Percentiles rank a stretch among this genome's conserved stretches.
phyloP scores from a whole-genome alignment of 371 early-diverging fungal genomes.

The Dinochytrium kinnereticum region DNA sequence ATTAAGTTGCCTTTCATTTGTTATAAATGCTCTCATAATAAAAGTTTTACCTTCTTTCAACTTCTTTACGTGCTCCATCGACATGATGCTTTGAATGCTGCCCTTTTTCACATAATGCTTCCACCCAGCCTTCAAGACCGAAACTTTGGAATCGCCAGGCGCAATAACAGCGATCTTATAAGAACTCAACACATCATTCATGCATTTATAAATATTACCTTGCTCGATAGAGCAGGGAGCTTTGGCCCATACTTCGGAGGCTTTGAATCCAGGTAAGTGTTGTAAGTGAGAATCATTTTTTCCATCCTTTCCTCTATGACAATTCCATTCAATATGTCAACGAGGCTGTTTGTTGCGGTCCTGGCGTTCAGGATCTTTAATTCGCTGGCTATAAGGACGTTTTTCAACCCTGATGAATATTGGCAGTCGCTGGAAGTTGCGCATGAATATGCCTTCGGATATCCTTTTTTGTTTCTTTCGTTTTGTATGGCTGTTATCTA shows the following conservation, averaged over 20 bases:
- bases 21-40: too few species aligned
- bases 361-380: background rate
- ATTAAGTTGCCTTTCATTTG: background rate
- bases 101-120: background rate
- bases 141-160: too few species aligned
- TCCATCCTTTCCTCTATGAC: too few species aligned
- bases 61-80: background rate
- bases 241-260: too few species aligned
- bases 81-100: background rate
- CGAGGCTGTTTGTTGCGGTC: slow-evolving; percentile 6
- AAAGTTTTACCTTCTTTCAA: background rate
- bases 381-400: slow-evolving; percentile 68
- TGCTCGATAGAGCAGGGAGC: background rate
- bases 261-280: too few species aligned
- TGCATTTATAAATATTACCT: too few species aligned
- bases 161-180: too few species aligned
- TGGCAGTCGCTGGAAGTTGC: slow-evolving; percentile 92
- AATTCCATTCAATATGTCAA: too few species aligned
- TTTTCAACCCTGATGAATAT: slow-evolving; percentile 87
- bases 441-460: slow-evolving; percentile 76
- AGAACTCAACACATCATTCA: too few species aligned
- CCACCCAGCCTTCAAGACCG: too few species aligned
- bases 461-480: slow-evolving; percentile 46
- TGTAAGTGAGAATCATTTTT: too few species aligned
- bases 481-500: too few species aligned